Conservation (phyloP, 352 stramenopile species). For the Globisporangium abappressorium region DNA sequence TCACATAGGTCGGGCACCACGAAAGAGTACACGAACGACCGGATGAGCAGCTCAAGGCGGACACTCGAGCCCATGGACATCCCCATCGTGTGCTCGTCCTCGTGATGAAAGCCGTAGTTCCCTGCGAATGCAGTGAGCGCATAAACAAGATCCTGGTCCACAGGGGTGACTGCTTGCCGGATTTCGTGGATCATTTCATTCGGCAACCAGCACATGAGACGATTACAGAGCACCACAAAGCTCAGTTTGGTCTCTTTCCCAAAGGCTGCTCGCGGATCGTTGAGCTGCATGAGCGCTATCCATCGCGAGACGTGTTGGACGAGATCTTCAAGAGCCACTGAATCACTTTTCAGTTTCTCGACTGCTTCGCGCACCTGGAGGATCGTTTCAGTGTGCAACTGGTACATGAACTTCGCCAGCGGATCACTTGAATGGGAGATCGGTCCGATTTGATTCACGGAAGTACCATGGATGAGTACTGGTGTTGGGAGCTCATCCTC, state of each 20-base stretch:
- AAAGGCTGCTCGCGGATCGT: constrained; percentile 18
- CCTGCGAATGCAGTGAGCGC: constrained; percentile 10
- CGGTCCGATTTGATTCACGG: background rate
- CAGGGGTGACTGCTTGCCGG: constrained; percentile 3
- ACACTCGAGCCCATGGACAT: constrained; percentile 7
- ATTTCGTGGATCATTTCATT: constrained; percentile 36
- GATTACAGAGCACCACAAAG: constrained; percentile 34
- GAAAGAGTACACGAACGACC: constrained; percentile 16
- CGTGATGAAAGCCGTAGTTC: background rate
- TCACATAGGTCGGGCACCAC: constrained; percentile 17
- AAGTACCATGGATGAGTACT: background rate
- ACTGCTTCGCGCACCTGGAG: constrained; percentile 23
- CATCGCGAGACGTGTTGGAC: constrained; percentile 39
- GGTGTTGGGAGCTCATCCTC: background rate
- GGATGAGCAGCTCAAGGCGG: constrained; percentile 17
- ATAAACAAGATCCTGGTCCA: constrained; percentile 1
- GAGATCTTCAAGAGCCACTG: constrained; percentile 19
- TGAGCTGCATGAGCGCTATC: constrained; percentile 31
- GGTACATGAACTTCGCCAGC: constrained; percentile 30
- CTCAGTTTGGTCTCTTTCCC: constrained; percentile 42
- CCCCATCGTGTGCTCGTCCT: background rate
- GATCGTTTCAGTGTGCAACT: constrained; percentile 25
- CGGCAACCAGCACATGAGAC: constrained; percentile 47
- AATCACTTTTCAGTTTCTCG: constrained; percentile 22
- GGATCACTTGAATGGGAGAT: constrained; percentile 31